Base-by-base conservation (phyloP, 2,329 filamentous ascomycete genomes). In the Epichloe sylvatica region DNA sequence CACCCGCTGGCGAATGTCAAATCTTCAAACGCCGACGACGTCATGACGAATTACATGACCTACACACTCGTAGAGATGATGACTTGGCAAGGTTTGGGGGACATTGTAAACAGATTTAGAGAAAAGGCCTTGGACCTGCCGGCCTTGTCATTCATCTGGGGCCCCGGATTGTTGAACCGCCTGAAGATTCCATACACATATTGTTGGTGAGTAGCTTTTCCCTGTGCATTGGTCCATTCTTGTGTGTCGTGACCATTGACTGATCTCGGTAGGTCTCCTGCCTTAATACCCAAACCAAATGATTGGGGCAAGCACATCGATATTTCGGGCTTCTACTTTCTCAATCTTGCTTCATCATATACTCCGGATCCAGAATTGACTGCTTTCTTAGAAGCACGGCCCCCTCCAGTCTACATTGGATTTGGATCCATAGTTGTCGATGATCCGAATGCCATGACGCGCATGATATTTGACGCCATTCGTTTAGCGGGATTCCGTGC, bases 31-130 rank as follows among this genome's bases (percentile, higher is more conserved):
- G 83, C 84, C 1, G 86, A 92, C 57, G 73, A 79, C 5, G 78
- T 78, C n/a, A 75, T 87, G 51, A 84, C 86, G 1, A 94, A 92
- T 57, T 91, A 86, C 60, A 74, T 94, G 50, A 86, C 84, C 0
- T 95, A 94, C 59, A 81, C 83, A 0, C 70, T 94, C 19, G 84
- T 94, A 2, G 89, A 95, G 56, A 86, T 94, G 77, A 80, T 95
- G 74, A 90, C 89, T 11, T 94, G 88, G 88, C 88, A 95, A 66
- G 89, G 88, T 0, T 69, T 95, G 4, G 90, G 37, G 37, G 90
- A 96, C 64, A 73, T 96, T 5, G 91, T 96, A 61, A 96, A 97
- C 61, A 77, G 81, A 11, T 96, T 95, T 60, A 76, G 90, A 47
- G 81, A 83, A 55, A 81, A 81, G 51, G 78, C 77, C 13, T 73